phyloP scores from a whole-genome alignment of 139 green algal genomes.

The Chlorella vulgaris region DNA sequence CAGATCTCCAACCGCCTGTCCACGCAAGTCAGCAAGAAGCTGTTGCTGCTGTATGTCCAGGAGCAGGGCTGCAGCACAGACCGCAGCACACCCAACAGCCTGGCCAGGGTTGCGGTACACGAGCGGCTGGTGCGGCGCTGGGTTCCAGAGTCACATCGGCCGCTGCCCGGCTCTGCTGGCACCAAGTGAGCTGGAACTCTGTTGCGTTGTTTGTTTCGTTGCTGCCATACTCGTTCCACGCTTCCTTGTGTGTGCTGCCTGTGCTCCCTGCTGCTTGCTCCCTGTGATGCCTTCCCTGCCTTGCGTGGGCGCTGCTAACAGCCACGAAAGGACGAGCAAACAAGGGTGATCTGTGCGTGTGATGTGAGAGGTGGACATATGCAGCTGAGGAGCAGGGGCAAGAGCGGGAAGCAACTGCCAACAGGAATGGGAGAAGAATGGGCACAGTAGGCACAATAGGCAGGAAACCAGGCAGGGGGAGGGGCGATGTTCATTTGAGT shows the following conservation, averaged over 20 bases:
- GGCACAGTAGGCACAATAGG: too few species aligned
- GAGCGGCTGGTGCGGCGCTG: conserved; percentile 45
- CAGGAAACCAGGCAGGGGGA: too few species aligned
- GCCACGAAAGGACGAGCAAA: too few species aligned
- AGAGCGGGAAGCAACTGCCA: neutral
- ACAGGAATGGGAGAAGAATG: neutral
- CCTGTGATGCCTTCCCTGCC: neutral
- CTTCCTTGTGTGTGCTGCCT: too few species aligned
- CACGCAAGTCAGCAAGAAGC: conserved; percentile 52
- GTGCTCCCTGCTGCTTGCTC: neutral
- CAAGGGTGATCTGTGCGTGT: too few species aligned
- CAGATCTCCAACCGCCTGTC: conserved; percentile 57
- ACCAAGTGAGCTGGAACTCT: neutral
- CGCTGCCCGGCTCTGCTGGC: neutral
- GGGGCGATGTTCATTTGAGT: neutral
- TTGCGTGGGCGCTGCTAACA: neutral
- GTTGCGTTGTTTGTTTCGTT: too few species aligned
- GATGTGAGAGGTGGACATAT: too few species aligned
- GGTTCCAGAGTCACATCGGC: conserved; percentile 42
- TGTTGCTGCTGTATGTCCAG: conserved; percentile 54
- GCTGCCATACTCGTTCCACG: too few species aligned
- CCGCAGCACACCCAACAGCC: conserved; percentile 25
- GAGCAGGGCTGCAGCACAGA: conserved; percentile 23
- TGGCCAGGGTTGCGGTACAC: conserved; percentile 24
- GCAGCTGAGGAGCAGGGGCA: neutral